Evolutionary conservation across 2,329 filamentous ascomycete genomes (phyloP).

Genomic region (Ophiostoma quercus): DNA sequence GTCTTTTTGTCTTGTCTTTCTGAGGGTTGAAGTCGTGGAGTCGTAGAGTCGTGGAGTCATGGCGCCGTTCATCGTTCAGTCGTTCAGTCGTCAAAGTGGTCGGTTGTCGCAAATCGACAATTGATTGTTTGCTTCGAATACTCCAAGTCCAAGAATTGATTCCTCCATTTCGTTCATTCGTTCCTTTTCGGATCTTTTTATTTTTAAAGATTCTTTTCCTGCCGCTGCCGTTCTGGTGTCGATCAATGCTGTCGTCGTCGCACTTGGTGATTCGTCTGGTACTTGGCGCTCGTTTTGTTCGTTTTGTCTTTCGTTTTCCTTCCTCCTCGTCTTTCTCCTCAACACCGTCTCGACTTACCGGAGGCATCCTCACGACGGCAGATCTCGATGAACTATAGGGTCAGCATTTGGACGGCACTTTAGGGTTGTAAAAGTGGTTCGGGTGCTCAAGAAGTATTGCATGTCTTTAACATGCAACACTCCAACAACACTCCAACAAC

Average conservation of each 20-base stretch:
- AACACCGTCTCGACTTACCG: constrained; percentile 61
- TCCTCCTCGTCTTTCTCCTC: background rate
- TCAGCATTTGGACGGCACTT: constrained; percentile 20
- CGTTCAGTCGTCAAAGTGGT: no score
- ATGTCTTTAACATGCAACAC: background rate
- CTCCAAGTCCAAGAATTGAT: no score
- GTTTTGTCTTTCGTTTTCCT: background rate
- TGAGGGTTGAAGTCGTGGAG: no score
- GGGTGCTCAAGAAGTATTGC: background rate
- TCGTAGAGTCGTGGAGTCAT: no score
- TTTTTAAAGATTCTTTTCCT: background rate
- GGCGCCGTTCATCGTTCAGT: no score
- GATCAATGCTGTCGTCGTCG: background rate
- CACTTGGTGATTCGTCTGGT: background rate
- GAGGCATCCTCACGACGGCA: constrained; percentile 99
- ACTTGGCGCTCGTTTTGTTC: background rate
- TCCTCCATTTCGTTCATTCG: no score
- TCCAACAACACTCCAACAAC: background rate
- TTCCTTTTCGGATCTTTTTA: no score
- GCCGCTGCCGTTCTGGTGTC: background rate
- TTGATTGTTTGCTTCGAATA: no score
- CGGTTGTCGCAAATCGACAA: no score
- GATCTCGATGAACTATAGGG: constrained; percentile 91
- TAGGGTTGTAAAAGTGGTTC: background rate
- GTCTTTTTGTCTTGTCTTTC: no score